These are phyloP conservation scores for Populus hybrid DNA, from an alignment of 441 rosid genomes.

Conservation along the genomic window DNA sequence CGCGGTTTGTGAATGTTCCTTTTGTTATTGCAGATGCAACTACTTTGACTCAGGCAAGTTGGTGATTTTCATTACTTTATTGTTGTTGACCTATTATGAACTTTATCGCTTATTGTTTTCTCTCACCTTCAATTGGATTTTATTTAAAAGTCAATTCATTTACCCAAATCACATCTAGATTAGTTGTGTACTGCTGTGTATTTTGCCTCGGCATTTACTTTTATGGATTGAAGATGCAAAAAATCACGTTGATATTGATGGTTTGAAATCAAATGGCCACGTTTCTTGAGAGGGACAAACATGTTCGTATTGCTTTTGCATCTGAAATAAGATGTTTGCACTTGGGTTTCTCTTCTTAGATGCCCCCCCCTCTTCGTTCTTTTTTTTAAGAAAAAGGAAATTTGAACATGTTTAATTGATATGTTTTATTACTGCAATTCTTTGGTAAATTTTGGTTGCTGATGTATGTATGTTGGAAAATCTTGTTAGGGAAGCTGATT, in stretches of 20 bases:
- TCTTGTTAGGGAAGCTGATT: not conserved
- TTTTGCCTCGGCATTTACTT: not conserved
- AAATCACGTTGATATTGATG: too few species aligned
- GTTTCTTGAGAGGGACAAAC: not conserved
- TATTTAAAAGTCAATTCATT: not conserved
- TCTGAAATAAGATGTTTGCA: not conserved
- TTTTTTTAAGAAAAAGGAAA: not conserved
- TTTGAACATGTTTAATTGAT: not conserved
- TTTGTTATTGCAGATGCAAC: slow-evolving; percentile 97
- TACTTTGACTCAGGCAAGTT: slow-evolving; percentile 96
- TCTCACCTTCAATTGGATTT: not conserved
- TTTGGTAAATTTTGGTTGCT: not conserved
- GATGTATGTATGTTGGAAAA: not conserved
- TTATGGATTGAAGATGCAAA: not conserved
- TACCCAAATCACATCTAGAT: not conserved
- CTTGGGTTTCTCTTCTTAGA: not conserved
- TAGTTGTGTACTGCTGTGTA: not conserved
- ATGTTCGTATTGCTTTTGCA: not conserved
- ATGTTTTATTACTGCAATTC: not conserved
- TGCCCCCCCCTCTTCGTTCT: not conserved
- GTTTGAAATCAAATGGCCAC: too few species aligned
- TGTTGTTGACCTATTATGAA: not conserved
- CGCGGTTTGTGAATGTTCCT: slow-evolving; percentile 97
- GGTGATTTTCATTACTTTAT: not conserved
- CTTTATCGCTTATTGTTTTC: not conserved